phyloP scores from a whole-genome alignment of 2,329 filamentous ascomycete species.

The Alternaria sp. region DNA sequence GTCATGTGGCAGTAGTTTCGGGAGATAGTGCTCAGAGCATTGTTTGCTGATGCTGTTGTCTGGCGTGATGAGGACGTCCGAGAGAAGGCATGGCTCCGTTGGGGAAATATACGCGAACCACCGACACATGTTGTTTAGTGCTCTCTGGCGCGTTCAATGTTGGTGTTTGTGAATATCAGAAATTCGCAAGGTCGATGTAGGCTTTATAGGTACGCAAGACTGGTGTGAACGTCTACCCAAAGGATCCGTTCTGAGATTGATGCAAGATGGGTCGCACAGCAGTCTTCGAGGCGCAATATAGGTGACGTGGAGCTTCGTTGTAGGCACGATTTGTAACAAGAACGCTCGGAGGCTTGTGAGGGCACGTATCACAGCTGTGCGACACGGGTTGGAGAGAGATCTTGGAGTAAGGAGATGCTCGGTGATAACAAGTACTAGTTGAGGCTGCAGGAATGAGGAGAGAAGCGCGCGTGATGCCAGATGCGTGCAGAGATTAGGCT shows the following conservation, averaged over 20 bases:
- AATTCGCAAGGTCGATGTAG: background rate
- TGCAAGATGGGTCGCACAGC: background rate
- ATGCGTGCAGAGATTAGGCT: background rate
- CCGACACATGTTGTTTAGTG: conserved; percentile 50
- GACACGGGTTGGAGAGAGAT: background rate
- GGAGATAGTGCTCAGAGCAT: conserved; percentile 59
- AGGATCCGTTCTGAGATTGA: background rate
- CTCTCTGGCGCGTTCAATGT: background rate
- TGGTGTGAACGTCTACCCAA: background rate
- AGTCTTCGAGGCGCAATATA: background rate
- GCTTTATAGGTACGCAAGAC: background rate
- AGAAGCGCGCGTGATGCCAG: background rate
- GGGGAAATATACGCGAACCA: conserved; percentile 64
- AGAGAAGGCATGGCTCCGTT: conserved; percentile 60
- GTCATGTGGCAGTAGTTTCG: conserved; percentile 57
- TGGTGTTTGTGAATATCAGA: background rate
- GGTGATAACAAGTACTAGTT: background rate
- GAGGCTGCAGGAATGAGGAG: background rate
- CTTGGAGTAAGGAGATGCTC: background rate
- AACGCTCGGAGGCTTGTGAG: background rate
- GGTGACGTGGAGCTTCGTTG: conserved; percentile 4
- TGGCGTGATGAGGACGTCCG: conserved; percentile 60
- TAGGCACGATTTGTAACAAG: background rate
- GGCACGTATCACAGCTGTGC: background rate
- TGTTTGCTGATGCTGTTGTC: conserved; percentile 46